Base-by-base conservation (phyloP, 2,329 filamentous ascomycete species). In the Eutypa lata region DNA sequence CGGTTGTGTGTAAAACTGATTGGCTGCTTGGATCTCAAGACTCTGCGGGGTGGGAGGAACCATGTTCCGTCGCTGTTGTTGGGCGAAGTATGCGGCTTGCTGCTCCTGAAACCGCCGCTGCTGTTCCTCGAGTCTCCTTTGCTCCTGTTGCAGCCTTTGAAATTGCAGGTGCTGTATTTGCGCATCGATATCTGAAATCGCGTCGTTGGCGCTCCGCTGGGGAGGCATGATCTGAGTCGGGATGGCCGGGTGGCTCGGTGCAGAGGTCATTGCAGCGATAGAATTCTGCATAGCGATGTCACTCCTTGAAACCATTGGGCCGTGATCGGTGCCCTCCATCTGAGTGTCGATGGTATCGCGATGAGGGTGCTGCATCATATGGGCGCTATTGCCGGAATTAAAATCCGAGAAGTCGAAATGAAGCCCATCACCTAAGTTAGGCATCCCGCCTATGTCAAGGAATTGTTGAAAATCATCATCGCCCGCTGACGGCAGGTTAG, bases 11-110 rank as follows among this genome's bases (percentile, higher is more conserved):
- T 86, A 91, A 59, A 77, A 85, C 52, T 82, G 81, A 68, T 65
- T 80, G 58, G 73, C 82, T 64, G 75, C 81, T 68, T 88, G 85
- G 71, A 93, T 82, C 65, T 93, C 89, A 24, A 91, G 78, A 66
- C 90, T 93, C 67, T 89, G 90, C 0, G 90, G 90, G 14, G 90
- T 94, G 2, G 89, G 89, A 6, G 90, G 90, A 7, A 91, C 82
- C 49, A 88, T 84, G 54, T 80, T 66, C 51, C 61, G 77, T 57
- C 78, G 79, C 54, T 81, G 76, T 49, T 71, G 79, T 51, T 71
- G 78, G 8, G 73, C 68, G 62, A 80, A 85, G 63, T 78, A 82
- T 51, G 77, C 78, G 21, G 73, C 72, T 46, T 73, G 72, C 35
- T 77, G 71, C 21, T 73, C 70, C 44, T 68, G 67, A 22, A 71